These are phyloP conservation scores for Leishmania tropica DNA, from an alignment of 208 protist genomes.

Conservation along the genomic window DNA sequence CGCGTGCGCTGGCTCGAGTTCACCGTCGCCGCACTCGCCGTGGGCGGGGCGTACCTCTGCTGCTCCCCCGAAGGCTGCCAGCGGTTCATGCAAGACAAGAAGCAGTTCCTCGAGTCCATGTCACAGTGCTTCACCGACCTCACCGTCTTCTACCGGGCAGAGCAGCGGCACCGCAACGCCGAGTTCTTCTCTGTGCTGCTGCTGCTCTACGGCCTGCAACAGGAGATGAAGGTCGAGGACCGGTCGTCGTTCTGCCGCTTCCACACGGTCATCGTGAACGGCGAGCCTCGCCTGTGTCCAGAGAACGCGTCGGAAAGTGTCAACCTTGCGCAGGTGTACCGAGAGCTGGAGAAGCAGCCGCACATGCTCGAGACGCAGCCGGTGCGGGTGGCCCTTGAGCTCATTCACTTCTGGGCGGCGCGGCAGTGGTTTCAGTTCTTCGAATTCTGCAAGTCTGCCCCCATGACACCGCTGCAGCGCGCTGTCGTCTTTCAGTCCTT, in stretches of 20 bases:
- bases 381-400: conserved; percentile 53
- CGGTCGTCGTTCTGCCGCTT: conserved; percentile 69
- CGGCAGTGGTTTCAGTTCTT: conserved; percentile 84
- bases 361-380: conserved; percentile 58
- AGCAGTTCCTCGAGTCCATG: conserved; percentile 86
- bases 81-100: conserved; percentile 77
- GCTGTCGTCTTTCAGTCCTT: conserved; percentile 84
- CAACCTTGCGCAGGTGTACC: conserved; percentile 74
- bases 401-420: conserved; percentile 73
- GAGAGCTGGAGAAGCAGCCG: conserved; percentile 73
- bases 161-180: conserved; percentile 61
- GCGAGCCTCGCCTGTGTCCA: conserved; percentile 26
- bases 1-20: conserved; percentile 85
- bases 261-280: conserved; percentile 28
- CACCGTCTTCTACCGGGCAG: conserved; percentile 67
- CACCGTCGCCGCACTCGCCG: conserved; percentile 71
- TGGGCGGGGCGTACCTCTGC: conserved; percentile 71
- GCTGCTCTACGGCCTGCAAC: conserved; percentile 81
- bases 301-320: conserved; percentile 64
- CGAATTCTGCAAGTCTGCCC: conserved; percentile 41
- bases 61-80: conserved; percentile 56
- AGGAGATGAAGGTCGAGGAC: conserved; percentile 78
- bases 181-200: conserved; percentile 83
- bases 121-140: conserved; percentile 88
- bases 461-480: conserved; percentile 72